Base-by-base conservation (phyloP, 306 rosid genomes). In the Begonia peltatifolia region DNA sequence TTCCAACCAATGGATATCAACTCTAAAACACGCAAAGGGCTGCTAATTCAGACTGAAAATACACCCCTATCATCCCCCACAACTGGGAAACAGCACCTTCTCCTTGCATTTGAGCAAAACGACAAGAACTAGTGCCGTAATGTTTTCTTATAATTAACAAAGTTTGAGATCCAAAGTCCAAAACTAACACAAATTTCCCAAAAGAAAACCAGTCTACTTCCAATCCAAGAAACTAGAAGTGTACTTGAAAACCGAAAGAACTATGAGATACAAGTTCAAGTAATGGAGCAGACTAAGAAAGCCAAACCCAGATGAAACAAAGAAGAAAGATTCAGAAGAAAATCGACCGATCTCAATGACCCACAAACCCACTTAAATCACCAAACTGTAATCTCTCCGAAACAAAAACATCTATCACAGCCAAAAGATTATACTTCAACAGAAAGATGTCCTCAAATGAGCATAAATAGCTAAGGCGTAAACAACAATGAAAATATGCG, bases 351-450 rank as follows among this genome's bases (percentile, higher is more conserved):
- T 30, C 38, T 30, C 38, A 7, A 30, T 30, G 38, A 30, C 38
- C 38, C 38, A 30, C 38, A 30, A 30, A 30, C 38, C 38, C 38
- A 30, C 38, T 30, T 9, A 49, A 51, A 50, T 12, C 62, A 52
- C 9, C 53, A 68, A 73, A 60, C 41, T 46, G 63, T 57, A 60
- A 62, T 72, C 71, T 54, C 64, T 66, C 60, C 46, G 59, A 54
- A 57, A 56, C 38, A 22, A 76, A 64, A 60, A 49, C 9, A 56
- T 38, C 36, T 23, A 47, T 48, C 15, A 25, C 46, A 47, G 57
- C 41, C 65, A 55, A 52, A 65, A 66, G 43, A 69, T 48, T 9
- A 52, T 9, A 7, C 38, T 30, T 30, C 9, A 30, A 9, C 38
- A 13, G 12, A 58, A 66, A 47, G 30, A 18, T 58, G 56, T 68